Percentiles rank a stretch among this genome's conserved stretches.
phyloP scores from a whole-genome alignment of 2,329 filamentous ascomycete genomes.

The Ophiobolus disseminans region DNA sequence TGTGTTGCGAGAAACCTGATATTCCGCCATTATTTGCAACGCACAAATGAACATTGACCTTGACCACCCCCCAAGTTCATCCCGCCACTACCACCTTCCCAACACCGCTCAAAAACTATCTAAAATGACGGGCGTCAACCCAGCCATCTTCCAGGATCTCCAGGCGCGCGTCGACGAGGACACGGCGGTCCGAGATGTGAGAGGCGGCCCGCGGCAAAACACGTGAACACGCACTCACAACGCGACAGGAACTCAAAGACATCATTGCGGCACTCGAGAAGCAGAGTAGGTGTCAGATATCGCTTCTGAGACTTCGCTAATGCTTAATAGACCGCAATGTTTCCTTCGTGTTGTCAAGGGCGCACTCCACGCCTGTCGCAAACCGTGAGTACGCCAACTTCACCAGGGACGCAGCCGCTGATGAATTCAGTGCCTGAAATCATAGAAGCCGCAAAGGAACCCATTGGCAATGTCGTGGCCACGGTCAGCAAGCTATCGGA shows the following conservation, averaged over 20 bases:
- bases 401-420: slow-evolving; percentile 7
- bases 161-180: slow-evolving; percentile 92
- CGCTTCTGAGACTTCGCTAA: slow-evolving; percentile 10
- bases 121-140: slow-evolving; percentile 68
- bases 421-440: slow-evolving; percentile 68
- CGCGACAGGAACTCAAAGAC: slow-evolving; percentile 71
- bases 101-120: slow-evolving; percentile 4
- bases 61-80: not conserved
- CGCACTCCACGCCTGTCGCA: slow-evolving; percentile 81
- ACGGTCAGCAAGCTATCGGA: slow-evolving; percentile 73
- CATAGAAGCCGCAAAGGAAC: slow-evolving; percentile 71
- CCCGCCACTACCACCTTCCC: not conserved
- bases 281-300: slow-evolving; percentile 58
- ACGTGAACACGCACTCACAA: slow-evolving; percentile 40
- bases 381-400: slow-evolving; percentile 58
- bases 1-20: too few species aligned
- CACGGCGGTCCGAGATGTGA: slow-evolving; percentile 75
- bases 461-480: slow-evolving; percentile 74
- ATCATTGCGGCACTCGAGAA: slow-evolving; percentile 84
- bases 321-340: slow-evolving; percentile 69
- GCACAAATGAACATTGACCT: not conserved
- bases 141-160: slow-evolving; percentile 83
- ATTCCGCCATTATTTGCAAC: too few species aligned
- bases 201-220: slow-evolving; percentile 18
- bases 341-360: slow-evolving; percentile 83